Conservation (phyloP, 768 basidiomycete genomes). For the Cystobasidium ongulense region DNA sequence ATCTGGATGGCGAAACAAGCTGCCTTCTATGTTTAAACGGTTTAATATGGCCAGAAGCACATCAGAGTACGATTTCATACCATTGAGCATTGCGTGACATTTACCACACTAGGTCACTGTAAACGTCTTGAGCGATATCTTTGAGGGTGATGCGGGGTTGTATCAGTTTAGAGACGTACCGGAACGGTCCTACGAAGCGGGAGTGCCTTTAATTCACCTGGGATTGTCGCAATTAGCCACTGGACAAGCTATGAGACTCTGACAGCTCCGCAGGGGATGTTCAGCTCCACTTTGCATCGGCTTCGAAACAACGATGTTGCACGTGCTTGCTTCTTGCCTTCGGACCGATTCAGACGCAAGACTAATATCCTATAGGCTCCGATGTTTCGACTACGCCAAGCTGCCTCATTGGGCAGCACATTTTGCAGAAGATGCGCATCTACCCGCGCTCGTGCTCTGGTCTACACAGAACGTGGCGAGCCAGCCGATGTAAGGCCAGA, state of each 20-base stretch:
- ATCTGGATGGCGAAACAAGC: slow-evolving; percentile 21
- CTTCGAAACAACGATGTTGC: background rate
- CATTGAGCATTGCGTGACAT: no score
- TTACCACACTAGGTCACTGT: no score
- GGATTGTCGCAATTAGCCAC: no score
- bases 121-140: no score
- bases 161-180: no score
- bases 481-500: slow-evolving; percentile 3
- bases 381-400: background rate
- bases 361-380: background rate
- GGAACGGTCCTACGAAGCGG: no score
- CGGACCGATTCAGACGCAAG: background rate
- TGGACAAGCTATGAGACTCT: no score
- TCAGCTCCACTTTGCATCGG: no score
- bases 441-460: slow-evolving; percentile 17
- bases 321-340: background rate
- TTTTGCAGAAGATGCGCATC: background rate
- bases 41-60: background rate
- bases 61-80: background rate
- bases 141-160: no score
- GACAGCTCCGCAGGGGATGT: no score
- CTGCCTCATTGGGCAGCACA: background rate
- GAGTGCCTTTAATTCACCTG: no score
- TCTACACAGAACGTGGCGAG: slow-evolving; percentile 18
- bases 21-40: background rate